Conservation (phyloP, 2,329 filamentous ascomycete genomes). For the Rosellinia necatrix region DNA sequence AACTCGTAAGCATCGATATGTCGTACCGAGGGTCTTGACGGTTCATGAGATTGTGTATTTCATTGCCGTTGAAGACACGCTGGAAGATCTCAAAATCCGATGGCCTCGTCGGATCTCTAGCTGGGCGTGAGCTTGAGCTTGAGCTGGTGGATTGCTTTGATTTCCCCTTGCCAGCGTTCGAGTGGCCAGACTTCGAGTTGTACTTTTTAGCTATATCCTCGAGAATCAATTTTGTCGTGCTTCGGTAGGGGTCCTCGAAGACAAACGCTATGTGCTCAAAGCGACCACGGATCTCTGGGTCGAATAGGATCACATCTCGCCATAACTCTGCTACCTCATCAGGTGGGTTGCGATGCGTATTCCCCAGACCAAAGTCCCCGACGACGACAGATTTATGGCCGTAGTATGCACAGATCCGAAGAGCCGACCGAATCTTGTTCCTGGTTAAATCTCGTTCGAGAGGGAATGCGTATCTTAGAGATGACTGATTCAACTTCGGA, state of each 20-base stretch:
- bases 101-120: slow-evolving; percentile 30
- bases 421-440: slow-evolving; percentile 72
- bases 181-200: slow-evolving; percentile 38
- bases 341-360: slow-evolving; percentile 67
- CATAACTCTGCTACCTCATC: slow-evolving; percentile 68
- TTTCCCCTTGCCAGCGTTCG: slow-evolving; percentile 38
- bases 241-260: slow-evolving; percentile 62
- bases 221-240: slow-evolving; percentile 56
- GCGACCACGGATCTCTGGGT: slow-evolving; percentile 64
- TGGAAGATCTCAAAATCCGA: slow-evolving; percentile 60
- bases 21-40: slow-evolving; percentile 60
- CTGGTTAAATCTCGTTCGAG: slow-evolving; percentile 73
- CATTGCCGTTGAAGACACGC: slow-evolving; percentile 54
- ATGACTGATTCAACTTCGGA: slow-evolving; percentile 71
- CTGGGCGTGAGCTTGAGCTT: slow-evolving; percentile 41
- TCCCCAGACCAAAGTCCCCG: slow-evolving; percentile 68
- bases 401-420: slow-evolving; percentile 70
- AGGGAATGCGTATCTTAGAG: slow-evolving; percentile 72
- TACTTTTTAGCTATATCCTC: slow-evolving; percentile 61
- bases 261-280: slow-evolving; percentile 67
- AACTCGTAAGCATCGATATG: slow-evolving; percentile 49
- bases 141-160: slow-evolving; percentile 39
- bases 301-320: slow-evolving; percentile 67
- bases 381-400: slow-evolving; percentile 62
- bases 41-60: slow-evolving; percentile 55